Evolutionary conservation across 2,329 filamentous ascomycete species (phyloP), one percentile per base, ranked within the genome.

Genomic region (Ophiostoma sp.): DNA sequence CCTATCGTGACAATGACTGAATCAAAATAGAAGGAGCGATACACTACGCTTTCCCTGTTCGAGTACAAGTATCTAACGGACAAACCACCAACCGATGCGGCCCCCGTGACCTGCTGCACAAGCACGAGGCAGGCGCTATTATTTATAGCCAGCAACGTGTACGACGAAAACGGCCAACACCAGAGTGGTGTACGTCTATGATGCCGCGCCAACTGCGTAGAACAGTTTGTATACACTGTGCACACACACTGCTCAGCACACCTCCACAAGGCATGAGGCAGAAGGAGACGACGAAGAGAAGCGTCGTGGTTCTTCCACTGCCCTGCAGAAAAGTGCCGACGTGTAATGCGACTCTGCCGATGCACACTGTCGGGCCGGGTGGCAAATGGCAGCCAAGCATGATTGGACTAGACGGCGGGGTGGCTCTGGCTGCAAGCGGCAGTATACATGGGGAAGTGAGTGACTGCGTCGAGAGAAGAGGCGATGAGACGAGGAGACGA

Each of bases 251-350:
- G 6, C 17, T 39, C 10, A 39, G 36, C 44, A 48, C 44, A 48
- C 44, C 52, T 23, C 52, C 52, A 62, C 23, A 27, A 57, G 52
- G 27, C 4, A n/a, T 13, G 27, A 57, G 27, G 27, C 8, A 57
- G 27, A n/a, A 57, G 23, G n/a, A 20, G 23, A 52, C 17, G 20
- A n/a, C 1, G n/a, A 7, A 27, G 23, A 27, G 52, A 11, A 17
- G 17, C 3, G 5, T 54, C 11, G 52, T 27, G 27, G 23, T 57
- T 57, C 52, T 57, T 57, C 52, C 23, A 57, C 52, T 57, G 52
- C 57, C 57, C 57, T 62, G 57, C 57, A 31, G 57, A 11, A 62
- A 57, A 62, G 57, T 62, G 57, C 57, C 57, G 57, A 20, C 57
- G 35, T 62, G 27, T 31, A 35, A 13, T 62, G 27, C 27, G 11